phyloP scores from a whole-genome alignment of 495 filamentous ascomycete species.

The Ascodesmis nigricans region DNA sequence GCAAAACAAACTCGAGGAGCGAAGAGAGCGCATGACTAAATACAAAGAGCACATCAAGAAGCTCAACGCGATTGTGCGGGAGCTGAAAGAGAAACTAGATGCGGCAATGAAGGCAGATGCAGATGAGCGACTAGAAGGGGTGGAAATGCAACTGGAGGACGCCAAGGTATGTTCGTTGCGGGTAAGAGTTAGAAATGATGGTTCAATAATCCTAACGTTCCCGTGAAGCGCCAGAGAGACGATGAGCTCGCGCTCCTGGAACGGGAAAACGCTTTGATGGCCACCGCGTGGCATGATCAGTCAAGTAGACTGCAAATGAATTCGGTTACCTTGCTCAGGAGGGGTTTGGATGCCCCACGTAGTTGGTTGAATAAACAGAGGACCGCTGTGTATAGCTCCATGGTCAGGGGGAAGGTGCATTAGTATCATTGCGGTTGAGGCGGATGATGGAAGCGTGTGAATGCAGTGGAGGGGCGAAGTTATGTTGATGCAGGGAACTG shows the following conservation, averaged over 20 bases:
- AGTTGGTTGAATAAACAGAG: slow-evolving; percentile 87
- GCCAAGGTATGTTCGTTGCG: slow-evolving; percentile 10
- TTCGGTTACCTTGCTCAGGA: slow-evolving; percentile 51
- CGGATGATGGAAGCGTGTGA: neutral
- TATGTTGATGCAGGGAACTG: no score
- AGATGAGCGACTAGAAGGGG: slow-evolving; percentile 26
- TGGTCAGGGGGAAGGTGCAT: slow-evolving; percentile 1
- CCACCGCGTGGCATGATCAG: slow-evolving; percentile 83
- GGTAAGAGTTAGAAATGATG: slow-evolving; percentile 9
- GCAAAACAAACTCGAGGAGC: slow-evolving; percentile 21
- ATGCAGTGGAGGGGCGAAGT: no score
- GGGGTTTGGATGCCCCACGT: slow-evolving; percentile 54
- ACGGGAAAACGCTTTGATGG: slow-evolving; percentile 65
- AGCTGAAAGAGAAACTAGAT: slow-evolving; percentile 34
- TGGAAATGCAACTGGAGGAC: slow-evolving; percentile 26
- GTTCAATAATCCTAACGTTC: slow-evolving; percentile 6
- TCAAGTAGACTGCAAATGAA: slow-evolving; percentile 68
- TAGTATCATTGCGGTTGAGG: neutral
- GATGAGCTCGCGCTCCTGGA: slow-evolving; percentile 49
- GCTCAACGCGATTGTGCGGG: slow-evolving; percentile 37
- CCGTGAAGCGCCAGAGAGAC: slow-evolving; percentile 28
- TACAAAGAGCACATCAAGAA: slow-evolving; percentile 33
- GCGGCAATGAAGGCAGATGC: slow-evolving; percentile 27
- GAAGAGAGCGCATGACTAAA: slow-evolving; percentile 21
- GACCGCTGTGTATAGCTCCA: slow-evolving; percentile 36